Base-by-base conservation (phyloP, 1,284 basidiomycete species). In the Pseudozyma tsukubaensis region DNA sequence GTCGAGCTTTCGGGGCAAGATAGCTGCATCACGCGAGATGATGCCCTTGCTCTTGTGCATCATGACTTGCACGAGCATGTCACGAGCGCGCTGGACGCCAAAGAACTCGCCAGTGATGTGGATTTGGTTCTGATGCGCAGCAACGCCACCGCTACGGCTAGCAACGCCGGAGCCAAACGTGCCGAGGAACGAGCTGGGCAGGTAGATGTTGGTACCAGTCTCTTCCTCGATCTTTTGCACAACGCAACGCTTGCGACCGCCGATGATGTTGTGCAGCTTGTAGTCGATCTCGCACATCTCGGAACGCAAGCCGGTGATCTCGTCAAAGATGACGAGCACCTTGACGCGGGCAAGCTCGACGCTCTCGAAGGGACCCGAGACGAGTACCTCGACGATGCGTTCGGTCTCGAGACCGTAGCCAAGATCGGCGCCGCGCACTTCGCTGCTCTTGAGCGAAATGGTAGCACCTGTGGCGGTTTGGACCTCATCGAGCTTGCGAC, bases 81-180 rank as follows among this genome's bases (percentile, higher is more conserved):
- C 96, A 75, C 92, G 88, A 3, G 96, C 96, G 52, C 96, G 87
- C 85, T 97, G 94, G 13, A 97, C 95, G 42, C 93, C 93, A 77
- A 97, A 97, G 85, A 95, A 97, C 86, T 98, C 95, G 57, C 96
- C 96, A 0, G 96, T 97, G 79, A 99, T 96, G 91, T 94, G 97
- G 63, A 98, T 92, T 42, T 91, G 87, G 85, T 94, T 94, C 82
- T 85, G 90, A 88, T 85, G 87, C 76, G 82, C 86, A 49, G 77
- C 56, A 4, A 59, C 40, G 13, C 51, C 60, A 16, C 45, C 51
- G 11, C 24, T 59, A 61, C 91, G 90, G 19, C 89, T 88, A 34
- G 65, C 50, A n/a, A 63, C 45, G 16, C 42, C 47, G 32, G 71
- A 64, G 24, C 73, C 72, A 50, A 95, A 88, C 19, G 95, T 89